Evolutionary conservation across 352 stramenopile species (phyloP).

Genomic region (Globisporangium viniferum): DNA sequence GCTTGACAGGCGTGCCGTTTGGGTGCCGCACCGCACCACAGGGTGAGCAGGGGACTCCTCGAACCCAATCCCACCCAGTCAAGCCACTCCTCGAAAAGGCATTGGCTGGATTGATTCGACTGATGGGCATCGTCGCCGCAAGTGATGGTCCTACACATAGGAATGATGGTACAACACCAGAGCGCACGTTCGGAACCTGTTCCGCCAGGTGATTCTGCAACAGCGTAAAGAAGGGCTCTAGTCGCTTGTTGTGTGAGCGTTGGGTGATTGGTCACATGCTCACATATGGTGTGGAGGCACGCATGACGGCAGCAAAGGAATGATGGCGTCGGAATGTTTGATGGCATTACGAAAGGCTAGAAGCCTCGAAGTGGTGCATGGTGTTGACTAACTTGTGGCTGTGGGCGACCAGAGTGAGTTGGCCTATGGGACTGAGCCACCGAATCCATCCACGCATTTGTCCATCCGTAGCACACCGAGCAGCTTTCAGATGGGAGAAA

Average conservation of each 20-base stretch:
- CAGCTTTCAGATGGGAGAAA: too few relatives aligned
- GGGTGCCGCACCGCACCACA: neutral
- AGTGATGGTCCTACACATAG: neutral
- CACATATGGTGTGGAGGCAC: neutral
- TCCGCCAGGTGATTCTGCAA: neutral
- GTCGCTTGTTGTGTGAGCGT: neutral
- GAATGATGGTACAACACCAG: neutral
- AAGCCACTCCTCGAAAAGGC: constrained; percentile 2
- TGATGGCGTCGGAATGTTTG: neutral
- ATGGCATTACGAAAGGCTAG: too few relatives aligned
- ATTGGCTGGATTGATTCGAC: neutral
- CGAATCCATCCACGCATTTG: neutral
- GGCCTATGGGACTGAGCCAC: neutral
- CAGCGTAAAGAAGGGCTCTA: neutral
- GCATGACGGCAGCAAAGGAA: neutral
- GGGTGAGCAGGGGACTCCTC: neutral
- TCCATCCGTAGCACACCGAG: too few relatives aligned
- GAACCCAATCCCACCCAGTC: neutral
- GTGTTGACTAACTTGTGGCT: too few relatives aligned
- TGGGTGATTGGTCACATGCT: too few relatives aligned
- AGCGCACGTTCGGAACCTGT: neutral
- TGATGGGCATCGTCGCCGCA: neutral
- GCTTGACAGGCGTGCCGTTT: neutral
- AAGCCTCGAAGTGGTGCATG: too few relatives aligned
- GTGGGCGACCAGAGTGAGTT: too few relatives aligned